Evolutionary conservation across 2,329 filamentous ascomycete genomes (phyloP), one percentile per base, ranked within the genome.

Genomic region (Botrytis cinerea): DNA sequence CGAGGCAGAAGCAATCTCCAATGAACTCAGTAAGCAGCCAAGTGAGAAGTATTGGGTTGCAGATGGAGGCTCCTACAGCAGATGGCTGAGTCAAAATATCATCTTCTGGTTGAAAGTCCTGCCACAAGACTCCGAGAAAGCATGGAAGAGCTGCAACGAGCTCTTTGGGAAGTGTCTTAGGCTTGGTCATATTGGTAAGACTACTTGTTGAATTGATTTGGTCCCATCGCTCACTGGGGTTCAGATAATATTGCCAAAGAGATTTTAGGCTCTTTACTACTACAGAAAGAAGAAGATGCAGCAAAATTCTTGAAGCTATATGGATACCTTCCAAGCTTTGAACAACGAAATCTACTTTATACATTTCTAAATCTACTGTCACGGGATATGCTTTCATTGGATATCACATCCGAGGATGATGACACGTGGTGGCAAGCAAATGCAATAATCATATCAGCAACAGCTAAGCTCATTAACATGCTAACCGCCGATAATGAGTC

Each of bases 381-480:
- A 28, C 78, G 74, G 73, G 70, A 77, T 16, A 76, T 78, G 46
- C 51, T 81, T 9, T 77, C 78, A 28, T 51, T 73, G 5, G 54
- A 71, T 43, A 70, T 78, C 51, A 77, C 74, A 51, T 76, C 76
- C 5, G 77, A 78, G 72, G 80, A 78, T 61, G 75, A 78, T 72
- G 64, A 75, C 54, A 35, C 74, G 4, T 82, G 81, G 81, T 82
- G 80, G 80, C 72, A 78, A 62, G 68, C 73, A 59, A 79, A 81
- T 75, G 72, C 74, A 16, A 63, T 66, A n/a, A 25, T 80, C 1
- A 83, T 94, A 22, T 86, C 87, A 59, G 90, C 89, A 6, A 86
- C 86, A 51, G 88, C 91, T 28, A 85, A 86, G 5, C 80, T 92
- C 28, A 82, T 94, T 32, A 82, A 83, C 64, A 77, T 79, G 0